Percentiles rank a stretch among this genome's conserved stretches.
Evolutionary conservation across 805 yeast species (phyloP).

Genomic region (Grigorovia jiainica): DNA sequence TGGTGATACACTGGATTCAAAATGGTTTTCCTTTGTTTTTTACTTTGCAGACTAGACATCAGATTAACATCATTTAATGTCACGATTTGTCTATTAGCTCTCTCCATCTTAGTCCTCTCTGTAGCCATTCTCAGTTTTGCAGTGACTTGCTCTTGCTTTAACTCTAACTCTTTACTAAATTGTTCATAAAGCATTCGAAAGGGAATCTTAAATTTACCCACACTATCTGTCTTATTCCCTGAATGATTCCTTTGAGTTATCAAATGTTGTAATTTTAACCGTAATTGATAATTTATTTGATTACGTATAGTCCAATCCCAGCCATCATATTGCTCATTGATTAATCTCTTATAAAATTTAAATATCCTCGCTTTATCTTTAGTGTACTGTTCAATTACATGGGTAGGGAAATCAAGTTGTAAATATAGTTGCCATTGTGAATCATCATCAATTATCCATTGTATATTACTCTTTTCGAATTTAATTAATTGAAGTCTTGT

Average conservation of each 20-base stretch:
- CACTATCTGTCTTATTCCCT: slow-evolving; percentile 2
- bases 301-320: background rate
- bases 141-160: slow-evolving; percentile 29
- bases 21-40: no score
- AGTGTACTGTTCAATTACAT: slow-evolving; percentile 25
- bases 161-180: slow-evolving; percentile 25
- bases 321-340: slow-evolving; percentile 5
- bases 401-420: slow-evolving; percentile 29
- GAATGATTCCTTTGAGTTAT: no score
- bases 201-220: slow-evolving; percentile 26
- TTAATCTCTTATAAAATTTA: slow-evolving; percentile 11
- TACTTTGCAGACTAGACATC: background rate
- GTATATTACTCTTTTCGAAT: slow-evolving; percentile 26
- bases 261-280: background rate
- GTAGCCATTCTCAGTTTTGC: slow-evolving; percentile 27
- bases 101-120: slow-evolving; percentile 23
- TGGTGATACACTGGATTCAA: no score
- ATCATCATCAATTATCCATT: slow-evolving; percentile 32
- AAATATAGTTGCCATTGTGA: slow-evolving; percentile 28
- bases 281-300: background rate
- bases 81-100: slow-evolving; percentile 26
- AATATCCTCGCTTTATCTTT: slow-evolving; percentile 18
- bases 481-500: slow-evolving; percentile 26
- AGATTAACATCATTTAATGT: slow-evolving; percentile 9
- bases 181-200: slow-evolving; percentile 28